A percentile compares a stretch with the other conserved stretches of the same genome.
Evolutionary conservation across 2,329 filamentous ascomycete species (phyloP).

Genomic region (Septoria linicola): DNA sequence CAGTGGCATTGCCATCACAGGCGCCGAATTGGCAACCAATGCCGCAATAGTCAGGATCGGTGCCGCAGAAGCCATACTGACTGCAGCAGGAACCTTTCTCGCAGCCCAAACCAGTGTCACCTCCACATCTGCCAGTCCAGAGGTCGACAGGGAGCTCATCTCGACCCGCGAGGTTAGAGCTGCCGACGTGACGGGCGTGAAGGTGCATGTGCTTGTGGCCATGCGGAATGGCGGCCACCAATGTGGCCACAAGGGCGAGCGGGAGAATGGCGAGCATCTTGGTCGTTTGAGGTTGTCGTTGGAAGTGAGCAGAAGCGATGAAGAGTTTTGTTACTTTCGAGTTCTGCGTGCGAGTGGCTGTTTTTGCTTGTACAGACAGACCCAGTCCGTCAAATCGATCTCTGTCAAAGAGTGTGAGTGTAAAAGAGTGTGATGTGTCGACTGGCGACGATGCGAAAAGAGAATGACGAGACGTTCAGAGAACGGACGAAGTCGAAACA

Average conservation of each 20-base stretch:
- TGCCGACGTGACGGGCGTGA: slow-evolving; percentile 13
- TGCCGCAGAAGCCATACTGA: slow-evolving; percentile 31
- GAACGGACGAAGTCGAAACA: slow-evolving; percentile 18
- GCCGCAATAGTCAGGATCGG: slow-evolving; percentile 26
- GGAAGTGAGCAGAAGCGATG: background rate
- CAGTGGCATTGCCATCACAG: slow-evolving; percentile 16
- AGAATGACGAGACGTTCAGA: slow-evolving; percentile 14
- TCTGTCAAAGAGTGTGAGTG: slow-evolving; percentile 20
- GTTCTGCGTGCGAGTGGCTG: background rate
- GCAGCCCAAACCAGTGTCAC: slow-evolving; percentile 25
- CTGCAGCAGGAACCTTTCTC: slow-evolving; percentile 27
- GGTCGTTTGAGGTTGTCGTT: background rate
- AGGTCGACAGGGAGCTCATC: slow-evolving; percentile 18
- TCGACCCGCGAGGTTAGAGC: slow-evolving; percentile 22
- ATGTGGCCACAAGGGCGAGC: slow-evolving; percentile 15
- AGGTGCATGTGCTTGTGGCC: slow-evolving; percentile 18
- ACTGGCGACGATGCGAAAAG: slow-evolving; percentile 21
- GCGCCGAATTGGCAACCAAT: slow-evolving; percentile 31
- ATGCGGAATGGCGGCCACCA: slow-evolving; percentile 22
- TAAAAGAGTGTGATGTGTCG: slow-evolving; percentile 26
- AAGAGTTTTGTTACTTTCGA: background rate
- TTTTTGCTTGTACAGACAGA: slow-evolving; percentile 14
- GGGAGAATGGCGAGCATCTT: slow-evolving; percentile 18
- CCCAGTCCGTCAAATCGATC: slow-evolving; percentile 2
- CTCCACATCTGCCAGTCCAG: slow-evolving; percentile 26